Evolutionary conservation across 2,329 filamentous ascomycete species (phyloP).

Genomic region (Cryphonectria nitschkei): DNA sequence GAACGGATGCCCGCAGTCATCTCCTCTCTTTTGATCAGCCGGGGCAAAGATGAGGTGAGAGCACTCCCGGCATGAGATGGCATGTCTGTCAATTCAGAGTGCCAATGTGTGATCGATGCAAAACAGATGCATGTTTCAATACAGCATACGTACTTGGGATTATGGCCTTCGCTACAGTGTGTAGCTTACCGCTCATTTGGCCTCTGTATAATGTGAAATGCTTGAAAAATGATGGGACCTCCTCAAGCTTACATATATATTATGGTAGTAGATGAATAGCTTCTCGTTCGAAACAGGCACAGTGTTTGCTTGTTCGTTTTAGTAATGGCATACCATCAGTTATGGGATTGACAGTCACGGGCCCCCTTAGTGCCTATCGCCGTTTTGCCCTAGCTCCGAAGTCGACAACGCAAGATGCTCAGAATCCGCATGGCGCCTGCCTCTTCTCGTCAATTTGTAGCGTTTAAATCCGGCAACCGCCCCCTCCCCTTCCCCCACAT

Average conservation of each 20-base stretch:
- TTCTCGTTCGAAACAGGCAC: not conserved
- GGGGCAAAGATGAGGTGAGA: not conserved
- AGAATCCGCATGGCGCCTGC: not conserved
- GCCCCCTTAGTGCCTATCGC: not conserved
- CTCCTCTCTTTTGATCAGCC: constrained; percentile 15
- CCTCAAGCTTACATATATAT: not conserved
- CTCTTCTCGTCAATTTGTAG: not conserved
- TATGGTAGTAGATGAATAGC: not conserved
- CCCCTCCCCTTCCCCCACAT: not conserved
- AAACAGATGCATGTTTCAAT: not conserved
- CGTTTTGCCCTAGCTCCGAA: not conserved
- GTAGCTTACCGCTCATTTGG: constrained; percentile 1
- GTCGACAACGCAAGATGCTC: not conserved
- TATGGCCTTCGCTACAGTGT: constrained; percentile 27
- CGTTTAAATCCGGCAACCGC: not conserved
- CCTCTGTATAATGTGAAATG: not conserved
- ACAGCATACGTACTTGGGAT: not conserved
- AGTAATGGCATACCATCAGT: not conserved
- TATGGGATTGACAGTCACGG: not conserved
- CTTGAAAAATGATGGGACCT: not conserved
- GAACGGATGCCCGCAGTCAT: not conserved
- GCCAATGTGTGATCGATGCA: constrained; percentile 13
- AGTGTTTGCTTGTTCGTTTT: not conserved
- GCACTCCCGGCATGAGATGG: not conserved
- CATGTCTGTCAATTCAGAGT: not conserved